Conservation (phyloP, 106 monocot genomes). For the Cymbidium sinense region DNA sequence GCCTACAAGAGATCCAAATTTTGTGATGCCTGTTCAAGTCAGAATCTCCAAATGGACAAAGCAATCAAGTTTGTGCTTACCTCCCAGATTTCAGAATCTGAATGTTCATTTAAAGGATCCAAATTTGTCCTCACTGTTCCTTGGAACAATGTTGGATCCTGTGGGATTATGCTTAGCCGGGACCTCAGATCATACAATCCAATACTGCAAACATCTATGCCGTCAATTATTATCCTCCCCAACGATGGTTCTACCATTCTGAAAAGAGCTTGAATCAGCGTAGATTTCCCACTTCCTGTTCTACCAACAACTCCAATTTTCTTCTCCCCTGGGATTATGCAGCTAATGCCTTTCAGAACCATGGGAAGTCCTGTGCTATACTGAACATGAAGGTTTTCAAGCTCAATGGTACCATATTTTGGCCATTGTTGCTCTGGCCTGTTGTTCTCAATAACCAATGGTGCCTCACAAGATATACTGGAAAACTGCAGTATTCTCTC, state of each 20-base stretch:
- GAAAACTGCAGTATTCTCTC: constrained; percentile 87
- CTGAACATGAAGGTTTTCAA: constrained; percentile 53
- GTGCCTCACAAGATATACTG: constrained; percentile 58
- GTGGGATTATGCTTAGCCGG: constrained; percentile 81
- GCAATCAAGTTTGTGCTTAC: constrained; percentile 16
- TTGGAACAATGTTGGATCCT: constrained; percentile 85
- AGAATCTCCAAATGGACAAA: not conserved
- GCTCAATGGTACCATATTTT: constrained; percentile 38
- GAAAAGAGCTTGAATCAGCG: constrained; percentile 83
- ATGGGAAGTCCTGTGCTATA: constrained; percentile 49
- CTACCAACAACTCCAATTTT: constrained; percentile 86
- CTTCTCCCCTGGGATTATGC: constrained; percentile 58
- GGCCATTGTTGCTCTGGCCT: constrained; percentile 64
- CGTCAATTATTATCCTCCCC: constrained; percentile 74
- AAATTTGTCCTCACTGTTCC: constrained; percentile 75
- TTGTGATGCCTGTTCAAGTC: not conserved
- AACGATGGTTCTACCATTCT: constrained; percentile 71
- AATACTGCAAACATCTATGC: constrained; percentile 45
- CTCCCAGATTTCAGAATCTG: constrained; percentile 82
- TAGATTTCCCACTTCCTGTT: constrained; percentile 96
- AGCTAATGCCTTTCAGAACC: constrained; percentile 70
- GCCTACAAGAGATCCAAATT: constrained; percentile 28
- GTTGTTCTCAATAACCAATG: constrained; percentile 37
- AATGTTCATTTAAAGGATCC: constrained; percentile 71
- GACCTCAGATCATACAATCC: constrained; percentile 83